Evolutionary conservation across 768 basidiomycete species (phyloP).

Genomic region (Lactarius evosmus): DNA sequence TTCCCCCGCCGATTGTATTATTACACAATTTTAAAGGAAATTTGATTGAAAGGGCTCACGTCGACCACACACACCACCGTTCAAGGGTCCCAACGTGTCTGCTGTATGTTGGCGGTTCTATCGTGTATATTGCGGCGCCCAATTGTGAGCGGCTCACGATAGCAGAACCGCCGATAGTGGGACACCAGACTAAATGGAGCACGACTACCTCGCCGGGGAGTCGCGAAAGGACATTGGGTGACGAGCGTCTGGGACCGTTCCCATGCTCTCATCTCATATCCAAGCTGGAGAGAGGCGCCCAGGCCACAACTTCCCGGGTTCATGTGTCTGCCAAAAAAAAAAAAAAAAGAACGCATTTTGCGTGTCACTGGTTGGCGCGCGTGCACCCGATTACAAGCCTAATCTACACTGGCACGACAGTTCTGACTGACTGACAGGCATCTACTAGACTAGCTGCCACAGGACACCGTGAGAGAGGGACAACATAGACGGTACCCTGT

Average conservation of each 20-base stretch:
- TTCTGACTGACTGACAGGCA: background rate
- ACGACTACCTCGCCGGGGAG: background rate
- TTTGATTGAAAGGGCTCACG: background rate
- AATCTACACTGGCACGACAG: background rate
- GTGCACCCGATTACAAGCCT: background rate
- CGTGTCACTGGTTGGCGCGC: background rate
- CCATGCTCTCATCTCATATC: too few relatives aligned
- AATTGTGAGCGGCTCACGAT: background rate
- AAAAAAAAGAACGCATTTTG: too few relatives aligned
- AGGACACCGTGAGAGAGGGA: constrained; percentile 5
- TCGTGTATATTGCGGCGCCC: constrained; percentile 7
- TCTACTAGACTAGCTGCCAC: background rate
- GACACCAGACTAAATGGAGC: background rate
- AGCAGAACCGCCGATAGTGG: background rate
- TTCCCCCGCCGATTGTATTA: constrained; percentile 13
- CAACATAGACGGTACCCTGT: constrained; percentile 2
- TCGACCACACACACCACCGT: background rate
- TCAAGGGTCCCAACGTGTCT: constrained; percentile 23
- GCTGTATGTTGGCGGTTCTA: constrained; percentile 17
- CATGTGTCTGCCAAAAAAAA: too few relatives aligned
- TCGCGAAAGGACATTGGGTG: background rate
- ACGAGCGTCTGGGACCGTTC: background rate
- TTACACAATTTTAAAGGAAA: constrained; percentile 6
- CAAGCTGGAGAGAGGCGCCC: background rate
- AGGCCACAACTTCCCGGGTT: background rate